Conservation (phyloP, 2,329 filamentous ascomycete species). For the Aspergillus ruber region DNA sequence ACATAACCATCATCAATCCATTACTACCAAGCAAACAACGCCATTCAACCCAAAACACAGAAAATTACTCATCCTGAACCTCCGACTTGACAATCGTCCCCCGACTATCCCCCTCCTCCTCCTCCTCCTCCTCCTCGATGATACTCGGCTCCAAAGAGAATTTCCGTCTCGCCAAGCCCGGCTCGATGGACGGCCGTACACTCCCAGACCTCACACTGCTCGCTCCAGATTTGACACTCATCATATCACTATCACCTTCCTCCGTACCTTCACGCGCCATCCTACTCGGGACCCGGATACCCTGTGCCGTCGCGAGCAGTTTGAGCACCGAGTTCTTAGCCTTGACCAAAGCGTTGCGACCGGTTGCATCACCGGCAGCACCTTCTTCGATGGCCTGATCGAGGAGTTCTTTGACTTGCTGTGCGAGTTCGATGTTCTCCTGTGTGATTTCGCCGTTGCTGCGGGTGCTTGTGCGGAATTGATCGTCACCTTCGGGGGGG, state of each 20-base stretch:
- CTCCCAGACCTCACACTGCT: constrained; percentile 22
- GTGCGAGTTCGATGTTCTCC: constrained; percentile 47
- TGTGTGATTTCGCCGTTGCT: constrained; percentile 46
- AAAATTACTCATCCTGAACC: constrained; percentile 19
- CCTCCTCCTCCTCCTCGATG: constrained; percentile 34
- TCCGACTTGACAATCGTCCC: constrained; percentile 29
- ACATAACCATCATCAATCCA: too few relatives aligned
- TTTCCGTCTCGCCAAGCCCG: constrained; percentile 14
- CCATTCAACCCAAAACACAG: not conserved
- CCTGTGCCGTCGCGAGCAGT: constrained; percentile 45
- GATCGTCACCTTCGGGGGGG: constrained; percentile 55
- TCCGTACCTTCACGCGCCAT: constrained; percentile 27
- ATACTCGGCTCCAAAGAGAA: constrained; percentile 31
- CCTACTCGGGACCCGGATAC: constrained; percentile 24
- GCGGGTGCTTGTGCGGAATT: constrained; percentile 45
- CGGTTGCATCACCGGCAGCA: constrained; percentile 35
- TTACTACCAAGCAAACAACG: too few relatives aligned
- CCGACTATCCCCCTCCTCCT: constrained; percentile 24
- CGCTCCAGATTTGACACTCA: constrained; percentile 20
- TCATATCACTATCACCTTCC: constrained; percentile 24
- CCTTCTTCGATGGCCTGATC: constrained; percentile 49
- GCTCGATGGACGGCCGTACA: constrained; percentile 26
- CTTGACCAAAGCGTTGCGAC: constrained; percentile 41
- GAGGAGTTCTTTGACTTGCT: constrained; percentile 52
- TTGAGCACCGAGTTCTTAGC: constrained; percentile 40